phyloP scores from a whole-genome alignment of 2,329 filamentous ascomycete species.

The Clathrospora elynae region DNA sequence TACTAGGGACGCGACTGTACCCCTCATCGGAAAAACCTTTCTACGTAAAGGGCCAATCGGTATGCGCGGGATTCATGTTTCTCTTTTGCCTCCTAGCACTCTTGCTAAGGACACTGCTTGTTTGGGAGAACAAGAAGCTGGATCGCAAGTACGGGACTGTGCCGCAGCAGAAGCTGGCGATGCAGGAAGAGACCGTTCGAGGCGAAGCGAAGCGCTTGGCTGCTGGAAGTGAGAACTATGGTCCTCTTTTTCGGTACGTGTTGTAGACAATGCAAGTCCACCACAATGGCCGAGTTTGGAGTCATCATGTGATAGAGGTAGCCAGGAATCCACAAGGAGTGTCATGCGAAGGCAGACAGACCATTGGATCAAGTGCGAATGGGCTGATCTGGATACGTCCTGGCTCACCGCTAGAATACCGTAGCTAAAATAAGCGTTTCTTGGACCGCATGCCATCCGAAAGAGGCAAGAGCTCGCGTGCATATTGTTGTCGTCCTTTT shows the following conservation, averaged over 20 bases:
- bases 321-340: too few relatives aligned
- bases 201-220: slow-evolving; percentile 19
- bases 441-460: too few relatives aligned
- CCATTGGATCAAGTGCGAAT: too few relatives aligned
- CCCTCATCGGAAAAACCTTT: slow-evolving; percentile 39
- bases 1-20: slow-evolving; percentile 46
- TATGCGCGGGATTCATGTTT: slow-evolving; percentile 48
- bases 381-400: too few relatives aligned
- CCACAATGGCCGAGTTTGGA: too few relatives aligned
- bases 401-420: too few relatives aligned
- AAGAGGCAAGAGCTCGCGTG: too few relatives aligned
- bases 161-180: slow-evolving; percentile 31
- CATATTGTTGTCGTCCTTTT: too few relatives aligned
- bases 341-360: too few relatives aligned
- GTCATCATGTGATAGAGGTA: too few relatives aligned
- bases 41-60: slow-evolving; percentile 44
- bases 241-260: slow-evolving; percentile 41
- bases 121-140: slow-evolving; percentile 47
- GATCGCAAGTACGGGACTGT: slow-evolving; percentile 41
- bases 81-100: slow-evolving; percentile 42
- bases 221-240: slow-evolving; percentile 44
- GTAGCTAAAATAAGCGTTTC: too few relatives aligned
- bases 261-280: too few relatives aligned
- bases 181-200: slow-evolving; percentile 22
- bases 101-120: slow-evolving; percentile 37